These are phyloP conservation scores for Arabidopsis thaliana DNA, from an alignment of 345 rosid species.

Conservation along the genomic window DNA sequence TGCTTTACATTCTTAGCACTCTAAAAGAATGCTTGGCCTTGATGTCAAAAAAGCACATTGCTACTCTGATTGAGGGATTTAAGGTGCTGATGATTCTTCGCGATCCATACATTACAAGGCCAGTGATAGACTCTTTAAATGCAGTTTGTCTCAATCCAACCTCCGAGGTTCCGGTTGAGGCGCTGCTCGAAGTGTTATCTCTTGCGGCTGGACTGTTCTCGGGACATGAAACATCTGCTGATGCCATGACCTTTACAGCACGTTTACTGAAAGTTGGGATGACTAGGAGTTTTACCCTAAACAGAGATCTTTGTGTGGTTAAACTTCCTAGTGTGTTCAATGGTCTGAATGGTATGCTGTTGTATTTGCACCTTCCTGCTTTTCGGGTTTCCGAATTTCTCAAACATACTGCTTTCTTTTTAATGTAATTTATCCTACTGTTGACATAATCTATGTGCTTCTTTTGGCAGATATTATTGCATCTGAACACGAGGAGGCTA, in stretches of 20 bases:
- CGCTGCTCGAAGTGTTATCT: slow-evolving; percentile 66
- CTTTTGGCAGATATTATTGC: slow-evolving; percentile 73
- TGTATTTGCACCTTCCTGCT: slow-evolving; percentile 25
- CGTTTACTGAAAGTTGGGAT: slow-evolving; percentile 82
- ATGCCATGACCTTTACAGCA: slow-evolving; percentile 72
- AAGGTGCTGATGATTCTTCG: slow-evolving; percentile 66
- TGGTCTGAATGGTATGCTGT: slow-evolving; percentile 73
- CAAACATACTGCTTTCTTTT: slow-evolving; percentile 8
- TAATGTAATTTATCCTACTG: slow-evolving; percentile 16
- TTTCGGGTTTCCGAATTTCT: background rate
- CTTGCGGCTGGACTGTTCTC: slow-evolving; percentile 61
- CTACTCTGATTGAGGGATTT: slow-evolving; percentile 63
- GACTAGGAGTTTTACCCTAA: slow-evolving; percentile 64
- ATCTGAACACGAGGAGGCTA: slow-evolving; percentile 96
- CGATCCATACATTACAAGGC: slow-evolving; percentile 69
- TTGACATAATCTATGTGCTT: slow-evolving; percentile 20
- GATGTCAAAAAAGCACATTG: slow-evolving; percentile 61
- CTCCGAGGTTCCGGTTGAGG: slow-evolving; percentile 67
- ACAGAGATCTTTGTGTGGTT: slow-evolving; percentile 64
- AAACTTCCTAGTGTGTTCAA: slow-evolving; percentile 78
- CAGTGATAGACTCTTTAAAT: slow-evolving; percentile 72
- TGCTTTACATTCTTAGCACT: slow-evolving; percentile 66
- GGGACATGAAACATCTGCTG: slow-evolving; percentile 66
- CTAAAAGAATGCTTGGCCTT: slow-evolving; percentile 81
- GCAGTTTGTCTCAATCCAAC: slow-evolving; percentile 60